Evolutionary conservation across 805 yeast species (phyloP).

Genomic region (Zygoascus bituminiphila): DNA sequence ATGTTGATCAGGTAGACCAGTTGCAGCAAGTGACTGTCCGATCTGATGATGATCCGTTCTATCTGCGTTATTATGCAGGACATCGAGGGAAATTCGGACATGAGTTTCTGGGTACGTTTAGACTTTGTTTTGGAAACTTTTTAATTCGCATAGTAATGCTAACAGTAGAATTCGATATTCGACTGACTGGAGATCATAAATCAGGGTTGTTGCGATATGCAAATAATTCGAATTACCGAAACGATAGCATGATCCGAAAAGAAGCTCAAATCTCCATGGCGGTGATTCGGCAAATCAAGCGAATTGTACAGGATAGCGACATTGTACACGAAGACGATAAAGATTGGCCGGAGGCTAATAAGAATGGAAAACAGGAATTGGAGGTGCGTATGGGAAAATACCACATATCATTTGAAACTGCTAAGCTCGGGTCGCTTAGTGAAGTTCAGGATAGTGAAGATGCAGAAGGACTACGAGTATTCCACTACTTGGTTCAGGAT

Average conservation of each 20-base stretch:
- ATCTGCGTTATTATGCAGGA: constrained; percentile 37
- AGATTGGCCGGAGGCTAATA: constrained; percentile 35
- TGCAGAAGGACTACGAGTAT: constrained; percentile 38
- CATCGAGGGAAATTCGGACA: constrained; percentile 40
- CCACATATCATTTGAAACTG: constrained; percentile 31
- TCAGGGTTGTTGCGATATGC: constrained; percentile 33
- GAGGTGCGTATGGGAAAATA: constrained; percentile 33
- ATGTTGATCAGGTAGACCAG: too few relatives aligned
- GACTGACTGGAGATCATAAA: constrained; percentile 24
- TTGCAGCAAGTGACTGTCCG: neutral
- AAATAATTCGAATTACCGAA: constrained; percentile 40
- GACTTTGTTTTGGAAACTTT: neutral
- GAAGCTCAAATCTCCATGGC: constrained; percentile 29
- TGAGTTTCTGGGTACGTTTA: constrained; percentile 33
- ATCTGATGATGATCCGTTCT: constrained; percentile 25
- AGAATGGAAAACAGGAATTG: constrained; percentile 37
- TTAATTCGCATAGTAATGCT: neutral
- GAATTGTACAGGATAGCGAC: constrained; percentile 33
- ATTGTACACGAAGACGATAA: constrained; percentile 34
- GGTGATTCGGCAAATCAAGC: constrained; percentile 31
- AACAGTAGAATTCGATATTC: constrained; percentile 29
- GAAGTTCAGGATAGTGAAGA: constrained; percentile 36
- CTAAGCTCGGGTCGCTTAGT: constrained; percentile 33
- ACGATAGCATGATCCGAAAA: constrained; percentile 36
- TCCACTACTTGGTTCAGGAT: constrained; percentile 38